A percentile compares a stretch with the other conserved stretches of the same genome.
These are phyloP conservation scores for Canna indica DNA, from an alignment of 176 grass and related monocot genomes.

Conservation along the genomic window DNA sequence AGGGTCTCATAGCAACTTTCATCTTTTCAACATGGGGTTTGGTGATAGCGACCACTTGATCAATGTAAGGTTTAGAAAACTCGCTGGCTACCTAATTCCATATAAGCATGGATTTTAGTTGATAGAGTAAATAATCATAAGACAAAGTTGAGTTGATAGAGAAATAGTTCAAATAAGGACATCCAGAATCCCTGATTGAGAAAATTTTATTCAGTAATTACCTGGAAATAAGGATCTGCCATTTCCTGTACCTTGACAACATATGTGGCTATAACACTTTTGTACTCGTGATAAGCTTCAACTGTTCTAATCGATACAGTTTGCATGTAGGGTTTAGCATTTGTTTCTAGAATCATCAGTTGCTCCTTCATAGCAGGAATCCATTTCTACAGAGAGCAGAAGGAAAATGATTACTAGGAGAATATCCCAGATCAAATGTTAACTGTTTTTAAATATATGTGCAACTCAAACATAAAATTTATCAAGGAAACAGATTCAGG, in stretches of 20 bases:
- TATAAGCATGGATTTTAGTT: not conserved
- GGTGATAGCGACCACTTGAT: slow-evolving; percentile 9
- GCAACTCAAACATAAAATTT: not conserved
- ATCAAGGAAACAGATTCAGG: not conserved
- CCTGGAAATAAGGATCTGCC: slow-evolving; percentile 9
- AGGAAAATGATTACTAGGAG: not conserved
- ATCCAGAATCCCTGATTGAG: not conserved
- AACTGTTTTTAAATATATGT: slow-evolving; percentile 1
- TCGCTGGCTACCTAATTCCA: slow-evolving; percentile 11
- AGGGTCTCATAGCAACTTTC: slow-evolving; percentile 12
- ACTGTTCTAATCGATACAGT: not conserved
- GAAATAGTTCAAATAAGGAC: not conserved
- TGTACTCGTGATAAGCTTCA: slow-evolving; percentile 3
- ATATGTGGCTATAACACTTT: not conserved
- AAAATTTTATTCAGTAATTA: not conserved
- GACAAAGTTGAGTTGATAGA: not conserved
- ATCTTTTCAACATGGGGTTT: slow-evolving; percentile 15
- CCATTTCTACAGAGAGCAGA: slow-evolving; percentile 10
- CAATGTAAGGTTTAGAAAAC: slow-evolving; percentile 16
- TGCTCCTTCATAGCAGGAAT: slow-evolving; percentile 15
- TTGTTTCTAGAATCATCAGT: not conserved
- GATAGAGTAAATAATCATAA: not conserved
- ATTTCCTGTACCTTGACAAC: not conserved
- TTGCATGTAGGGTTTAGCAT: slow-evolving; percentile 2
- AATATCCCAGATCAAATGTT: not conserved